phyloP scores from a whole-genome alignment of 2,329 filamentous ascomycete genomes.

The Anisogramma anomala region DNA sequence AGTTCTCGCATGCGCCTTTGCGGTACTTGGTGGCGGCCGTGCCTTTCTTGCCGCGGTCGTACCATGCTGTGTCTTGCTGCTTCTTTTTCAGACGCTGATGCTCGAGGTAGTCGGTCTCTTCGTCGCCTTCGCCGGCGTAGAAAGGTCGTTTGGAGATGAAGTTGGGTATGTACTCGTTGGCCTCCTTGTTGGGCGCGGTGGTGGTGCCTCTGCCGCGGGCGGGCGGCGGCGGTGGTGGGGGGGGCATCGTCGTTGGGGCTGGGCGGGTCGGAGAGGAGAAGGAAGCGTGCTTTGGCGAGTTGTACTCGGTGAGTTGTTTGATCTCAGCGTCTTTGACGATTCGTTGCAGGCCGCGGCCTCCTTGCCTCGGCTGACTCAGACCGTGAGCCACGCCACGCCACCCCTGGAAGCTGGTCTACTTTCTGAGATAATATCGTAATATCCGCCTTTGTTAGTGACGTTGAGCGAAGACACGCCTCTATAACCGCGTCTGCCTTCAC shows the following conservation, averaged over 20 bases:
- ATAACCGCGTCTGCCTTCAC: neutral
- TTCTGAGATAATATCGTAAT: too few relatives aligned
- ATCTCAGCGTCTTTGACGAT: neutral
- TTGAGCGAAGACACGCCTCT: neutral
- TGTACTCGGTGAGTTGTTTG: neutral
- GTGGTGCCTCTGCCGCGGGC: conserved; percentile 1
- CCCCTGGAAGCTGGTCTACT: too few relatives aligned
- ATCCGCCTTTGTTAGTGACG: neutral
- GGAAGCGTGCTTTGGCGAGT: neutral
- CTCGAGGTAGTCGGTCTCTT: conserved; percentile 79
- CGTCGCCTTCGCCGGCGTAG: conserved; percentile 69
- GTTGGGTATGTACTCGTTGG: conserved; percentile 95
- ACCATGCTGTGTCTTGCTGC: conserved; percentile 73
- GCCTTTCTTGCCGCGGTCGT: conserved; percentile 79
- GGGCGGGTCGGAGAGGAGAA: neutral
- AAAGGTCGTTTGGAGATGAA: conserved; percentile 99
- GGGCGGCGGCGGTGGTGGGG: conserved; percentile 10
- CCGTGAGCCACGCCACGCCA: too few relatives aligned
- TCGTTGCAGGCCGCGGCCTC: too few relatives aligned
- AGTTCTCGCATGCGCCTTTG: conserved; percentile 97
- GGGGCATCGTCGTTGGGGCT: conserved; percentile 14
- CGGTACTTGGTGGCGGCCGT: conserved; percentile 92
- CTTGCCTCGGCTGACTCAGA: too few relatives aligned
- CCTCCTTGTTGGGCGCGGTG: conserved; percentile 52
- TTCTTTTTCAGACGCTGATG: conserved; percentile 83